phyloP scores from a whole-genome alignment of 73 alveolate genomes.

The Breviolum minutum region DNA sequence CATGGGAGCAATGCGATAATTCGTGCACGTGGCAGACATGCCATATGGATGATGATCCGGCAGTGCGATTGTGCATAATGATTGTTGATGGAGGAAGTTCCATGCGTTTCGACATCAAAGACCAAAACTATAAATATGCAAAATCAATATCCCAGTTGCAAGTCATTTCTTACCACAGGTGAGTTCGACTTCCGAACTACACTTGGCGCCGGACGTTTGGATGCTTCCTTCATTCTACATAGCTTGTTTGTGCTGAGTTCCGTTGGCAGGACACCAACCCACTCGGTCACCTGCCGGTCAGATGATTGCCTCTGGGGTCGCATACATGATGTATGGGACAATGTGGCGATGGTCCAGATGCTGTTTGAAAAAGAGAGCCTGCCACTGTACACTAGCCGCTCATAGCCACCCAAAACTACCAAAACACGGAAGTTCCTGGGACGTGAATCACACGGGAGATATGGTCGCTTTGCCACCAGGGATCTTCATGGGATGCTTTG shows the following conservation, averaged over 20 bases:
- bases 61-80: conserved; percentile 1
- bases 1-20: conserved; percentile 23
- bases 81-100: background rate
- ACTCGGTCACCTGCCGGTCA: conserved; percentile 35
- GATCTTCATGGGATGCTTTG: conserved; percentile 4
- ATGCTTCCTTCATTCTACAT: background rate
- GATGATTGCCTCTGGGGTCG: background rate
- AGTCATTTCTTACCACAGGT: background rate
- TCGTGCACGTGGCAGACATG: conserved; percentile 9
- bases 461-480: background rate
- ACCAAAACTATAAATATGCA: background rate
- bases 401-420: too few species aligned
- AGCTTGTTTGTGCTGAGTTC: conserved; percentile 38
- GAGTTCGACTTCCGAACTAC: conserved; percentile 8
- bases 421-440: too few species aligned
- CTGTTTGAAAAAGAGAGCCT: background rate
- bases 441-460: too few species aligned
- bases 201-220: background rate
- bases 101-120: background rate
- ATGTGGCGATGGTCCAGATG: background rate
- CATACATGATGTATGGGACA: background rate
- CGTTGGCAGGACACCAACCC: conserved; percentile 36
- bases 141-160: too few species aligned
- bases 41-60: background rate
- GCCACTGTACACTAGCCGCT: too few species aligned